Percentiles rank a stretch among this genome's conserved stretches.
phyloP scores from a whole-genome alignment of 2,329 filamentous ascomycete genomes.

The Colletotrichum spinosum region DNA sequence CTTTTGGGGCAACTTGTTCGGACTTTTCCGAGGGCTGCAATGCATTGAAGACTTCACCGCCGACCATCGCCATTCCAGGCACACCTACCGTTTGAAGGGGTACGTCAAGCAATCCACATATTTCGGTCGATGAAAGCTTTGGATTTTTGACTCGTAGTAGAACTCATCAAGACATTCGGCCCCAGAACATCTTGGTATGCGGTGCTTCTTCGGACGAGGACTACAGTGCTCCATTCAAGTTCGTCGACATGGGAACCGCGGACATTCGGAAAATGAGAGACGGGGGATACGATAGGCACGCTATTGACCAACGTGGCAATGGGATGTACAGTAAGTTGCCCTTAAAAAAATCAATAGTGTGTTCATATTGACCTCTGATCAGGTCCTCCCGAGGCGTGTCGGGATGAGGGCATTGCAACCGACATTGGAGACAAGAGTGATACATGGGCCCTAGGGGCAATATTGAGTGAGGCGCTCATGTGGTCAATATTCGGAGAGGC shows the following conservation, averaged over 20 bases:
- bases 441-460: background rate
- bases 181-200: constrained; percentile 11
- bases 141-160: background rate
- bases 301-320: background rate
- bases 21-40: background rate
- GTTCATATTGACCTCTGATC: background rate
- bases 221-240: constrained; percentile 1
- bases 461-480: background rate
- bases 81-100: background rate
- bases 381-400: constrained; percentile 4
- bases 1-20: background rate
- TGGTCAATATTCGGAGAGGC: background rate
- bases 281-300: background rate
- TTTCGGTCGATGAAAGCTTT: background rate
- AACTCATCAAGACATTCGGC: constrained; percentile 14
- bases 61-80: background rate
- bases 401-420: background rate
- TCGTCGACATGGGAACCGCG: constrained; percentile 4
- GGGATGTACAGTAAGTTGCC: constrained; percentile 17
- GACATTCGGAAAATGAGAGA: background rate
- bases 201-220: too few species aligned
- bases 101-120: background rate
- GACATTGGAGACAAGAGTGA: background rate
- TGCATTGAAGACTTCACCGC: background rate
- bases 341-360: too few species aligned